Evolutionary conservation across 2,329 filamentous ascomycete genomes (phyloP), one percentile per base, ranked within the genome.

Genomic region (Cordyceps fumosorosea): DNA sequence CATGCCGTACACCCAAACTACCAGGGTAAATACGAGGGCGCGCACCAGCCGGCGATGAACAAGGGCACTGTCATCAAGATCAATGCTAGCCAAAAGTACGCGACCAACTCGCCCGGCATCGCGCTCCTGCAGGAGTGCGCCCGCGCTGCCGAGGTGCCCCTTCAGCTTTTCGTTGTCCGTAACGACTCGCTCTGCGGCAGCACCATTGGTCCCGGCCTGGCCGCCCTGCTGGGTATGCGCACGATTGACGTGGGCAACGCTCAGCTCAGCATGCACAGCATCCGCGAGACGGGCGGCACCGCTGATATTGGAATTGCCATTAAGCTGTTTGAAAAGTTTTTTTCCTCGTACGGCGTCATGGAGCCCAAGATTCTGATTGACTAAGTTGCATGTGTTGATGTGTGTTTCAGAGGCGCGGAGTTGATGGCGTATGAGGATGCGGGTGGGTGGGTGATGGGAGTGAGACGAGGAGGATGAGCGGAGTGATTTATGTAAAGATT

Each of bases 1-100:
- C 95, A 99, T 78, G 89, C 89, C 5, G 88, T 99, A 16, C 91
- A 99, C 75, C 95, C 95, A 62, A 99, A 99, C 79, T 99, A 97
- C 74, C 83, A 87, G 5, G 86, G 79, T 68, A 98, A 98, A 77
- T 96, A 98, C 77, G 95, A 99, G 78, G 77, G 86, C 42, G 89
- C 91, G 69, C 95, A 99, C 77, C 86, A 90, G 67, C 95, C 95
- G 5, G 88, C 93, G 76, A 96, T 99, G 84, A 99, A 99, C 82
- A 90, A 91, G 75, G 95, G 95, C 57, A 91, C 91, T 4, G 93
- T 98, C 52, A 92, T 99, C 80, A 99, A 99, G 79, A 84, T 99
- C 80, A 99, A 99, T 73, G 95, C 95, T 65, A 99, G 98, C 75
- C 91, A 95, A 68, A 89, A 93, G 65, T 99, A 99, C 77, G 92